Evolutionary conservation across 202 grass and related monocot species (phyloP).

Genomic region (Schoenoplectus triqueter): DNA sequence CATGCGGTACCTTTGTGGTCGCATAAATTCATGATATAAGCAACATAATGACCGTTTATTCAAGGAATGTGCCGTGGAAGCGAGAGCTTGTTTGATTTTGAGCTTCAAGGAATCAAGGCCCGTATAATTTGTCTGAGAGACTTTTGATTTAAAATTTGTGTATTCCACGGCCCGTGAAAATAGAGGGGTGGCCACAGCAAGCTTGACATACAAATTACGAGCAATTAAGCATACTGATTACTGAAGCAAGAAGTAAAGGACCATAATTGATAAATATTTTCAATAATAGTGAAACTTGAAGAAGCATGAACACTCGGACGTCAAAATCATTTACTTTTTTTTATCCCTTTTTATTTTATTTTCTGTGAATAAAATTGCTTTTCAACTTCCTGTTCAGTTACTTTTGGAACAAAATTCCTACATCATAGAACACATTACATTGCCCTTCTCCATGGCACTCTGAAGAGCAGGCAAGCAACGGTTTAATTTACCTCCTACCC

Average conservation of each 20-base stretch:
- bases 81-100: background rate
- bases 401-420: no score
- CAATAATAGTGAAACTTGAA: background rate
- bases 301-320: background rate
- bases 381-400: no score
- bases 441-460: no score
- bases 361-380: no score
- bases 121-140: background rate
- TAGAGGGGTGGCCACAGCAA: background rate
- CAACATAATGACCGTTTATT: constrained; percentile 7
- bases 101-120: constrained; percentile 8
- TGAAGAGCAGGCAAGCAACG: no score
- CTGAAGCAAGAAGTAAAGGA: background rate
- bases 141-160: background rate
- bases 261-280: background rate
- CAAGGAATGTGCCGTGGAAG: constrained; percentile 5
- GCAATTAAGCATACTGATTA: no score
- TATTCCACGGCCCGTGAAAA: background rate
- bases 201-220: background rate
- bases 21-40: background rate
- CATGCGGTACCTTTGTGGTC: no score
- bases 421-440: no score
- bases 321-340: no score
- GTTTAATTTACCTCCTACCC: no score
- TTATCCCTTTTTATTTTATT: no score